A percentile compares a stretch with the other conserved stretches of the same genome.
Conservation (phyloP, 306 rosid species). For the Oxytropis ochrocephala region DNA sequence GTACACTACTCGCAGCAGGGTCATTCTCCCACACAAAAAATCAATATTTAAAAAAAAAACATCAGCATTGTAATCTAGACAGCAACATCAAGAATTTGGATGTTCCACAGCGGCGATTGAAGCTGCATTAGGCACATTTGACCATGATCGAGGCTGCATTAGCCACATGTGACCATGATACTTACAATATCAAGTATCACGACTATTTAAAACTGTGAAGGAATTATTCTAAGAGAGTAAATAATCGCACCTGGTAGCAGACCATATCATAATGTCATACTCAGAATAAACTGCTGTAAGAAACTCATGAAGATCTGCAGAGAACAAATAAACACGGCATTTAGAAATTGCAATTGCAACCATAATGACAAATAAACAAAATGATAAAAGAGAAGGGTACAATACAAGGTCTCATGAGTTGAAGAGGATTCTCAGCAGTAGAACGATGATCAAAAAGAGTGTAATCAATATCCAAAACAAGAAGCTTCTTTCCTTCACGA, state of each 20-base stretch:
- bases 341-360: not conserved
- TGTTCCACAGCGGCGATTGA: no score
- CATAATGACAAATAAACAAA: not conserved
- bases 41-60: no score
- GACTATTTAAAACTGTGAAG: no score
- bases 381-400: not conserved
- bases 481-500: slow-evolving; percentile 86
- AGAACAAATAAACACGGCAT: not conserved
- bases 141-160: no score
- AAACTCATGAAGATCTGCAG: slow-evolving; percentile 91
- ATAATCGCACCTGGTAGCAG: slow-evolving; percentile 79
- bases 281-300: slow-evolving; percentile 77
- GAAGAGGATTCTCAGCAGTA: slow-evolving; percentile 89
- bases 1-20: not conserved
- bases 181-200: no score
- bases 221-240: not conserved
- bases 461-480: slow-evolving; percentile 92
- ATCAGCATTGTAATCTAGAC: no score
- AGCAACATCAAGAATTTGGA: no score
- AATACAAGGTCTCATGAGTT: slow-evolving; percentile 90
- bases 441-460: slow-evolving; percentile 96
- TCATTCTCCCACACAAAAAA: not conserved
- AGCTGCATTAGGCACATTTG: no score
- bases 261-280: slow-evolving; percentile 97
- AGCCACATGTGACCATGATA: no score